A percentile compares a stretch with the other conserved stretches of the same genome.
Evolutionary conservation across 164 flowering plant genomes (phyloP).

Genomic region (Akebia trifoliata): DNA sequence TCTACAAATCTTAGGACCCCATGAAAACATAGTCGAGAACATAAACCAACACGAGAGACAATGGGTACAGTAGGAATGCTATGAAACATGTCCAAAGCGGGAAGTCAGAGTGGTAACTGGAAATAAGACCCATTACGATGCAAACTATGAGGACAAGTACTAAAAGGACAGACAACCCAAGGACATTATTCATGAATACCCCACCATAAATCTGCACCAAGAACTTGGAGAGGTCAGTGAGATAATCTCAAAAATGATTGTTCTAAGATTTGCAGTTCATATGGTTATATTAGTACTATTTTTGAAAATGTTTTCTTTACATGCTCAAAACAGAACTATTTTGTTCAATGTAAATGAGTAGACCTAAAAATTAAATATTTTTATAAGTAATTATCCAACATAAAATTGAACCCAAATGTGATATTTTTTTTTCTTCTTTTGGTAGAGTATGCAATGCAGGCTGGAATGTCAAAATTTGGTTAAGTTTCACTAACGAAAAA

Average conservation of each 20-base stretch:
- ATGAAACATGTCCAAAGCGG: constrained; percentile 66
- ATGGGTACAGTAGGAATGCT: constrained; percentile 62
- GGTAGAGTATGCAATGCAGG: too few species aligned
- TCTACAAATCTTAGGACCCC: constrained; percentile 78
- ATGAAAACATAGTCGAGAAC: constrained; percentile 59
- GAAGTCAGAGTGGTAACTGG: constrained; percentile 59
- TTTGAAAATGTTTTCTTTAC: too few species aligned
- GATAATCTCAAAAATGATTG: background rate
- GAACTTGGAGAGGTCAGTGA: background rate
- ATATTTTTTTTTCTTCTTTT: too few species aligned
- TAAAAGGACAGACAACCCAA: constrained; percentile 63
- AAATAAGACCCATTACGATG: constrained; percentile 54
- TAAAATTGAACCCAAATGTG: too few species aligned
- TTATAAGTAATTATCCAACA: too few species aligned
- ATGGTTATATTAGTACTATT: background rate
- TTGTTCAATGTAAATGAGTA: too few species aligned
- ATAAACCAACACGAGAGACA: constrained; percentile 65
- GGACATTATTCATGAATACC: constrained; percentile 69
- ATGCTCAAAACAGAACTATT: too few species aligned
- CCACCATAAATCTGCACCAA: constrained; percentile 66
- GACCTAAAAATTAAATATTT: too few species aligned
- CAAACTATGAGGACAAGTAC: constrained; percentile 59
- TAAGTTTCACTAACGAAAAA: too few species aligned
- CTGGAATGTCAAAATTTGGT: too few species aligned
- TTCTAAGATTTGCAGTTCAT: background rate